Percentiles rank a stretch among this genome's conserved stretches.
Conservation (phyloP, 2,329 filamentous ascomycete species). For the Westerdykella ornata region DNA sequence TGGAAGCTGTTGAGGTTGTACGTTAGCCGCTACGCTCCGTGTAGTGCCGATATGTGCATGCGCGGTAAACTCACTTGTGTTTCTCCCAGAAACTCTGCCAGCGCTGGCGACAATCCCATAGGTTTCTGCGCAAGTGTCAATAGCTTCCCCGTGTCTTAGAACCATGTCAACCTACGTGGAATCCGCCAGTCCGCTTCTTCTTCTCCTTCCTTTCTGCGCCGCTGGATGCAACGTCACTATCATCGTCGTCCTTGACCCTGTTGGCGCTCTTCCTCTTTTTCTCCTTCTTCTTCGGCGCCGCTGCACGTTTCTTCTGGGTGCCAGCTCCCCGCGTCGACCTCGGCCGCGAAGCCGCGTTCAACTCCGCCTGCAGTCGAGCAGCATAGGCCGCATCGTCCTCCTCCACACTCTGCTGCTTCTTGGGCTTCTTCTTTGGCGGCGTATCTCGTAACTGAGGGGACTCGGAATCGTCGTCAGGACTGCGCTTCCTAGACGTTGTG, state of each 20-base stretch:
- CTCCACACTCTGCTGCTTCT: constrained; percentile 59
- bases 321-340: constrained; percentile 70
- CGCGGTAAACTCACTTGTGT: constrained; percentile 49
- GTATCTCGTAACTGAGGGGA: constrained; percentile 35
- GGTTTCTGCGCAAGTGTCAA: constrained; percentile 53
- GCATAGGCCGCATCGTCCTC: constrained; percentile 85
- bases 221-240: constrained; percentile 66
- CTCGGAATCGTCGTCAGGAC: constrained; percentile 36
- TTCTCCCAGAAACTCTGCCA: constrained; percentile 65
- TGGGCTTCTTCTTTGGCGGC: constrained; percentile 50
- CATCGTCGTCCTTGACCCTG: constrained; percentile 70
- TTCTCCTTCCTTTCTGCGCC: constrained; percentile 57
- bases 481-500: constrained; percentile 37
- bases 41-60: not conserved
- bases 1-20: constrained; percentile 56
- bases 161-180: constrained; percentile 56
- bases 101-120: constrained; percentile 63
- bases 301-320: constrained; percentile 48
- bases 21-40: not conserved
- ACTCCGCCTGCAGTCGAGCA: constrained; percentile 82
- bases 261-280: constrained; percentile 67
- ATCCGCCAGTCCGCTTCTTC: constrained; percentile 74
- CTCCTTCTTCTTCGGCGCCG: constrained; percentile 58
- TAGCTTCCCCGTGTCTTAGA: constrained; percentile 14
- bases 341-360: constrained; percentile 62